Base-by-base conservation (phyloP, 2,329 filamentous ascomycete species). In the Diaporthe australafricana region DNA sequence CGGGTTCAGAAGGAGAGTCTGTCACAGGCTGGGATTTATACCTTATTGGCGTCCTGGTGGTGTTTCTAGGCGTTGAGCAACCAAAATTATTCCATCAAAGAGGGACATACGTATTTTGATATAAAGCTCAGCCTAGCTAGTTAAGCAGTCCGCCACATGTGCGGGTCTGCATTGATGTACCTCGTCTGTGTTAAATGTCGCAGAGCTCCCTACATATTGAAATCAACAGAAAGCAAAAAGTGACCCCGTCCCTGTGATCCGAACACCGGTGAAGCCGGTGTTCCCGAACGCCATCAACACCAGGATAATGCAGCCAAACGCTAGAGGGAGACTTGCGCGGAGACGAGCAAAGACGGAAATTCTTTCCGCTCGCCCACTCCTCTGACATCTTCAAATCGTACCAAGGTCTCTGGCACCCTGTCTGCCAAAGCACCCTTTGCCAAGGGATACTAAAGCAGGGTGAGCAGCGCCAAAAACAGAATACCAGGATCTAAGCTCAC, bases 1-100 rank as follows among this genome's bases (percentile, higher is more conserved):
- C 27, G 35, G 8, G 16, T 65, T 25, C 45, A 16, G 11, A 14
- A 45, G 57, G 30, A 47, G 57, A 63, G 42, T 27, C 30, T n/a
- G 14, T 65, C 27, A 50, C 16, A 20, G 60, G 45, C 30, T 47
- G 30, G 45, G 42, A 50, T 38, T 65, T 65, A 65, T 65, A 65
- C 60, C 60, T 65, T 30, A 48, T 50, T 50, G 60, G 60, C 60
- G 60, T 65, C 60, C 17, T 50, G 60, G 56, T 40, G 45, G 65
- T 52, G 16, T 63, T 65, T 72, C 16, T 16, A 56, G 70, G 70
- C 70, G 70, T 72, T 69, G 42, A 40, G 65, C 65, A 45, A 25
- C 25, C 55, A 69, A 69, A 72, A 63, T 65, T 27, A 50, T 65
- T 65, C 9, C 45, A 42, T 22, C 45, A 3, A 62, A 45, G 45